These are phyloP conservation scores for Berberis vulgaris DNA, from an alignment of 164 flowering plant species.

Conservation along the genomic window DNA sequence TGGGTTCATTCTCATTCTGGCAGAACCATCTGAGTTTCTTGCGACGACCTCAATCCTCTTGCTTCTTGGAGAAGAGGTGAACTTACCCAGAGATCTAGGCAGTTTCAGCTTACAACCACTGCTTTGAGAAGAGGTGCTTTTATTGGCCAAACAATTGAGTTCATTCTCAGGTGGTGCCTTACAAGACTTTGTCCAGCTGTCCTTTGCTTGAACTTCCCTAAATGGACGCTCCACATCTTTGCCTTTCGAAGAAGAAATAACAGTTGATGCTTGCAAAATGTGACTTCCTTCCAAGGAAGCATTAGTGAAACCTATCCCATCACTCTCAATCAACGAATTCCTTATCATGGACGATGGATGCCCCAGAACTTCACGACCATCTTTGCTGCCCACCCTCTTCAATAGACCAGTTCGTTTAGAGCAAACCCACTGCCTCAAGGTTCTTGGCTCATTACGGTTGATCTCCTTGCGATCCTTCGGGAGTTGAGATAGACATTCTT, in stretches of 20 bases:
- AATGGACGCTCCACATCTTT: conserved; percentile 17
- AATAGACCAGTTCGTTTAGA: conserved; percentile 41
- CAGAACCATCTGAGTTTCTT: conserved; percentile 8
- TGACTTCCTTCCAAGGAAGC: conserved; percentile 14
- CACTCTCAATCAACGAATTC: conserved; percentile 19
- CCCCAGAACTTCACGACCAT: conserved; percentile 11
- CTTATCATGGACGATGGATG: conserved; percentile 14
- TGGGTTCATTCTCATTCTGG: conserved; percentile 4
- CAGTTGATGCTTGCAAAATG: conserved; percentile 12
- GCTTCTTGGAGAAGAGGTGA: conserved; percentile 20
- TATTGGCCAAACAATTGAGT: conserved; percentile 13
- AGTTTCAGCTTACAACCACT: conserved; percentile 11
- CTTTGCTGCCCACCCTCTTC: conserved; percentile 28
- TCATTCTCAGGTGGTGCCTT: conserved; percentile 11
- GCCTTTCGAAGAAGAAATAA: conserved; percentile 22
- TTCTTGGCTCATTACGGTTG: conserved; percentile 26
- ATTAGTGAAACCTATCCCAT: conserved; percentile 17
- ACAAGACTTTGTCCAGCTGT: conserved; percentile 16
- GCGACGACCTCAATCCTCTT: conserved; percentile 13
- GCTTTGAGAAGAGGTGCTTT: conserved; percentile 8
- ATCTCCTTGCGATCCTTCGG: conserved; percentile 20
- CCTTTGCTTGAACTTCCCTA: conserved; percentile 7
- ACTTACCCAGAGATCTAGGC: conserved; percentile 12
- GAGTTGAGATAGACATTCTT: conserved; percentile 14
- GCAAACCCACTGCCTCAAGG: conserved; percentile 42